These are phyloP conservation scores for Aspergillus viridinutans DNA, from an alignment of 2,329 filamentous ascomycete genomes.

Conservation along the genomic window DNA sequence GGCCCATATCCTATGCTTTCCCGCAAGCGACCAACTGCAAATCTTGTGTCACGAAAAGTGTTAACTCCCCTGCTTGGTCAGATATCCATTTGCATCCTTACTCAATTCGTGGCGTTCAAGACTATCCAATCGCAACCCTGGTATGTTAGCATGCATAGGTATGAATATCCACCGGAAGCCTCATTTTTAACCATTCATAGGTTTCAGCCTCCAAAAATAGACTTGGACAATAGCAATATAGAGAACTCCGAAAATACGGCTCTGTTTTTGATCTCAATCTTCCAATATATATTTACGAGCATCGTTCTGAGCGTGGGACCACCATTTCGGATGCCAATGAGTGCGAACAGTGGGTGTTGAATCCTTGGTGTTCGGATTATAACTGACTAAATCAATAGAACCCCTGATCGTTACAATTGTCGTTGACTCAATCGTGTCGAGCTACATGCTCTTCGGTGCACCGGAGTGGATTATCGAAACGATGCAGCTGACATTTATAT, in stretches of 20 bases:
- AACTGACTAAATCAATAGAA: slow-evolving; percentile 45
- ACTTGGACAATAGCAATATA: slow-evolving; percentile 76
- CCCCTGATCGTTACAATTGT: slow-evolving; percentile 79
- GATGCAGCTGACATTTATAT: slow-evolving; percentile 84
- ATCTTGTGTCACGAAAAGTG: slow-evolving; percentile 88
- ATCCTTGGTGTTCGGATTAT: slow-evolving; percentile 3
- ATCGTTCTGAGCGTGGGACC: slow-evolving; percentile 86
- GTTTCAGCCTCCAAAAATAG: slow-evolving; percentile 74
- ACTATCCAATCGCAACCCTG: slow-evolving; percentile 75
- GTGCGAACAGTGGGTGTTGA: slow-evolving; percentile 65
- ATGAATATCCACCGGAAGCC: not conserved
- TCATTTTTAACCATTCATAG: slow-evolving; percentile 33
- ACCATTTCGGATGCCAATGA: slow-evolving; percentile 79
- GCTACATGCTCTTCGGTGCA: slow-evolving; percentile 78
- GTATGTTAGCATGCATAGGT: slow-evolving; percentile 46
- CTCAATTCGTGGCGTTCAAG: slow-evolving; percentile 71
- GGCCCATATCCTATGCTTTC: slow-evolving; percentile 73
- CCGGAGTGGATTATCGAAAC: slow-evolving; percentile 62
- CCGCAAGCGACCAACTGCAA: slow-evolving; percentile 83
- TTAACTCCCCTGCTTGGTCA: slow-evolving; percentile 85
- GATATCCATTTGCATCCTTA: slow-evolving; percentile 71
- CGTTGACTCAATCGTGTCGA: slow-evolving; percentile 61
- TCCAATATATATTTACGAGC: slow-evolving; percentile 89
- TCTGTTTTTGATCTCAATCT: slow-evolving; percentile 85
- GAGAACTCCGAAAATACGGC: slow-evolving; percentile 91